These are phyloP conservation scores for Leucosporidium scottii DNA, from an alignment of 768 basidiomycete species.

Conservation along the genomic window DNA sequence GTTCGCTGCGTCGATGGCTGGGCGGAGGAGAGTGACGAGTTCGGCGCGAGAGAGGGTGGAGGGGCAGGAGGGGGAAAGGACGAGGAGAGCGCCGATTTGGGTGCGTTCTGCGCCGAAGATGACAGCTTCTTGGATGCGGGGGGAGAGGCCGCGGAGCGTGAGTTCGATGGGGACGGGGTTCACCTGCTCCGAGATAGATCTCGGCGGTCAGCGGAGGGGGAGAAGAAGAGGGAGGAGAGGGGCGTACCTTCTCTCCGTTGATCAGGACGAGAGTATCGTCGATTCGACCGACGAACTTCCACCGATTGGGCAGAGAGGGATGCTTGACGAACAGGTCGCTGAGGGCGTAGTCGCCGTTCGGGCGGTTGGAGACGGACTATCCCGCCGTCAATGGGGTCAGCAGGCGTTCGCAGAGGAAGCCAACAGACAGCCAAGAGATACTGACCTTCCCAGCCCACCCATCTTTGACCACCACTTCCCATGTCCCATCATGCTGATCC, in stretches of 20 bases:
- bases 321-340: slow-evolving; percentile 54
- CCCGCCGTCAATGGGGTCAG: too few relatives aligned
- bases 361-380: slow-evolving; percentile 46
- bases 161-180: background rate
- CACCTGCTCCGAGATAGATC: background rate
- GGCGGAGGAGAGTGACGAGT: too few relatives aligned
- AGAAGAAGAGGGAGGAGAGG: too few relatives aligned
- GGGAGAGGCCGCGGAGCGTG: background rate
- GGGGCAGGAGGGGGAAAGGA: background rate
- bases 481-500: slow-evolving; percentile 45
- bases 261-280: background rate
- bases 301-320: slow-evolving; percentile 34
- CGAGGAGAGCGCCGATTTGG: background rate
- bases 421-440: too few relatives aligned
- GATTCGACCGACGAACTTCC: background rate
- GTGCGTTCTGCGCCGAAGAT: background rate
- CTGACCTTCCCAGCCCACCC: slow-evolving; percentile 52
- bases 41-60: too few relatives aligned
- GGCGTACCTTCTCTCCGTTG: background rate
- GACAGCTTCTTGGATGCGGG: background rate
- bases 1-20: too few relatives aligned
- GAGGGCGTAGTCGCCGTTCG: slow-evolving; percentile 54
- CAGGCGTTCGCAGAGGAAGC: too few relatives aligned
- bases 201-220: background rate
- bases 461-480: slow-evolving; percentile 51